Conservation (phyloP, 148 eudicot genomes). For the Persicaria tinctoria region DNA sequence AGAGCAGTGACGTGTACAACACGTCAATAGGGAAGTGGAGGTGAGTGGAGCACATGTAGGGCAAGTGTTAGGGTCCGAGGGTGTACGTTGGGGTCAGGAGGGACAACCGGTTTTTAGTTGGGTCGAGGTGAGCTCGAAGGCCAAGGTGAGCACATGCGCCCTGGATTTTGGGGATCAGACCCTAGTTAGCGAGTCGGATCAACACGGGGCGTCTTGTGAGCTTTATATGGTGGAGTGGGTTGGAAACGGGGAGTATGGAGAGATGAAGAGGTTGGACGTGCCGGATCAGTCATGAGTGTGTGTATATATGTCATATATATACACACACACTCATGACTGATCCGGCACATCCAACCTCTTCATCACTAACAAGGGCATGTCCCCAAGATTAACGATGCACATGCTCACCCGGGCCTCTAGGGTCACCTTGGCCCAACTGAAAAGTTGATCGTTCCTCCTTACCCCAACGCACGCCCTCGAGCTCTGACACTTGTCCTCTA, state of each 20-base stretch:
- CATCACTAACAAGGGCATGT: constrained; percentile 38
- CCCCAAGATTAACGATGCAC: constrained; percentile 44
- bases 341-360: constrained; percentile 37
- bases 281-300: constrained; percentile 28
- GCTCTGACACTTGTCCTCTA: constrained; percentile 31
- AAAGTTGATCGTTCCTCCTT: constrained; percentile 24
- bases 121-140: constrained; percentile 29
- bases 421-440: constrained; percentile 35
- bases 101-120: constrained; percentile 33
- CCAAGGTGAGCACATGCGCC: constrained; percentile 36
- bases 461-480: constrained; percentile 47
- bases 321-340: constrained; percentile 29
- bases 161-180: constrained; percentile 38
- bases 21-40: constrained; percentile 21
- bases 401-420: constrained; percentile 31
- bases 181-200: constrained; percentile 41
- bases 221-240: constrained; percentile 27
- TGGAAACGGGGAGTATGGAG: constrained; percentile 28
- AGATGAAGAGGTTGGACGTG: constrained; percentile 36
- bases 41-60: constrained; percentile 44
- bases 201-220: constrained; percentile 37
- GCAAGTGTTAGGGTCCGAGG: constrained; percentile 37
- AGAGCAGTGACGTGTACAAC: constrained; percentile 40
- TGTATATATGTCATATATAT: constrained; percentile 19
- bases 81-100: constrained; percentile 31